Base-by-base conservation (phyloP, 495 filamentous ascomycete genomes). In the Penicillium cinerascens region DNA sequence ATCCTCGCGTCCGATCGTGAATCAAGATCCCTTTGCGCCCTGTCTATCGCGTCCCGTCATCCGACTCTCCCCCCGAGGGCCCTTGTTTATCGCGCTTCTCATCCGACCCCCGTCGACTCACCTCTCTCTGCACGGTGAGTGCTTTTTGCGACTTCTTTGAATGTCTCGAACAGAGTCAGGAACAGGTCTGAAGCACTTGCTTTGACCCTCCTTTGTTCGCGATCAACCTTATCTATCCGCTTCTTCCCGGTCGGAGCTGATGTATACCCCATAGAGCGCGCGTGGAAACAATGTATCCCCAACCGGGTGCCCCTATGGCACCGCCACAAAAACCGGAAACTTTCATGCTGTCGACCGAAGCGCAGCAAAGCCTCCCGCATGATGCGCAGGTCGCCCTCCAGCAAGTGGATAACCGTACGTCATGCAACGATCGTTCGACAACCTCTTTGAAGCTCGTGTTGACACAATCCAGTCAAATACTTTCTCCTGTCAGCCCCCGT, bases 401-500 rank as follows among this genome's bases (percentile, higher is more conserved):
- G 64, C 93, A 98, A 73, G 93, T 98, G 58, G 93, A 98, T 70
- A 97, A 97, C 69, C 75, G 93, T 98, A 80, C 79, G 93, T 83
- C 23, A 17, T 43, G 22, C 33, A 17, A 33, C 43, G 45, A 27
- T 55, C 13, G 29, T 33, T 33, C 4, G 21, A 20, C 47, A 41
- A 22, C 6, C 22, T n/a, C 22, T 35, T 35, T 42, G 46, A 27
- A 36, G 22, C 16, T 22, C n/a, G 29, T 50, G 47, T 55, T 68
- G 54, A 63, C 56, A 48, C 6, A 20, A 44, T 35, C 35, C 64
- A 98, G 93, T 98, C 66, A 98, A 98, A 84, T 98, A 97, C 71
- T 98, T 98, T 78, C 89, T 98, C 70, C 91, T 98, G 52, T 97
- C 93, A 16, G 93, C 93, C 27, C 93, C 93, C 23, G 93, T 98